Conservation (phyloP, 129 eudicot genomes). For the Silybum marianum region DNA sequence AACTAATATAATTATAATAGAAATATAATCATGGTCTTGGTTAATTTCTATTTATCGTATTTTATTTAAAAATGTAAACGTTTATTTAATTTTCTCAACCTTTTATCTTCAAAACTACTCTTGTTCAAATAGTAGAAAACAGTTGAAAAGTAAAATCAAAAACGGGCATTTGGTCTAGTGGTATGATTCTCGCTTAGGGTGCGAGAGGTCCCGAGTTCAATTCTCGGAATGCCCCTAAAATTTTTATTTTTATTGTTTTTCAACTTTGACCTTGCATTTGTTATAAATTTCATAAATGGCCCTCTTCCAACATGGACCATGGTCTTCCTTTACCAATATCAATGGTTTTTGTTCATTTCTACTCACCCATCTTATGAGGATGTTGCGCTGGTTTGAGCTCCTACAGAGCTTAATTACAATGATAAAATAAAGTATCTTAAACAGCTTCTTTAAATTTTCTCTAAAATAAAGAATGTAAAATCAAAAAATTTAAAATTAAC, state of each 20-base stretch:
- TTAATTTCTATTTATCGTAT: background rate
- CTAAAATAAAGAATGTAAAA: too few relatives aligned
- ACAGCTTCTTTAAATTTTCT: too few relatives aligned
- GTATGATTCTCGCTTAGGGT: slow-evolving; percentile 99
- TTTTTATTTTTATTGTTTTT: background rate
- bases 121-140: too few relatives aligned
- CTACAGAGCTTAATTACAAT: too few relatives aligned
- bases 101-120: background rate
- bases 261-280: background rate
- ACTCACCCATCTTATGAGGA: too few relatives aligned
- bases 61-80: background rate
- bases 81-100: too few relatives aligned
- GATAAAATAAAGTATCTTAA: too few relatives aligned
- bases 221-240: slow-evolving; percentile 89
- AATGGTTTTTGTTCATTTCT: too few relatives aligned
- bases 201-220: slow-evolving; percentile 99
- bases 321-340: too few relatives aligned
- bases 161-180: slow-evolving; percentile 98
- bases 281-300: background rate
- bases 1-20: too few relatives aligned
- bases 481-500: too few relatives aligned
- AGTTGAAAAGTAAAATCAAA: background rate
- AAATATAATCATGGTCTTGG: background rate
- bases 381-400: too few relatives aligned
- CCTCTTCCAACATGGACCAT: background rate